These are phyloP conservation scores for Boletus albobrunnescens DNA, from an alignment of 1,284 basidiomycete species.

Conservation along the genomic window DNA sequence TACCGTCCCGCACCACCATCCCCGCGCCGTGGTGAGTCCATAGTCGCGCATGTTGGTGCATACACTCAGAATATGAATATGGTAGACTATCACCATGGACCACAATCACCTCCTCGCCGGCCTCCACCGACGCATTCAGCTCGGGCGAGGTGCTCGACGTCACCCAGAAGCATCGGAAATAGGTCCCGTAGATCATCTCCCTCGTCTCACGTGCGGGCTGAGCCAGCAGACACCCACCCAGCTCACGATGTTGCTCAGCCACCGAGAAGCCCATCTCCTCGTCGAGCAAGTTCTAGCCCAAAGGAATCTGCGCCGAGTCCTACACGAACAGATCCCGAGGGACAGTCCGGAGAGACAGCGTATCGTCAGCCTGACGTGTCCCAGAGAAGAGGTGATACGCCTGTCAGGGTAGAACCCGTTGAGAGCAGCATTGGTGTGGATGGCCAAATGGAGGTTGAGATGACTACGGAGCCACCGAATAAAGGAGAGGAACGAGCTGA, in stretches of 20 bases:
- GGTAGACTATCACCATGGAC: constrained; percentile 15
- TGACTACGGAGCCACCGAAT: constrained; percentile 1
- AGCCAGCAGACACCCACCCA: constrained; percentile 11
- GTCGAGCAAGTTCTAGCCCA: constrained; percentile 16
- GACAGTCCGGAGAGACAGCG: constrained; percentile 2
- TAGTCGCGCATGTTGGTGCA: neutral
- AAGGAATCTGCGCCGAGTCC: constrained; percentile 13
- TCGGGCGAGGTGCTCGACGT: constrained; percentile 23
- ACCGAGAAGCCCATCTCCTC: constrained; percentile 16
- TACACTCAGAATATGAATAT: constrained; percentile 5
- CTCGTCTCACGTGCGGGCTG: constrained; percentile 16
- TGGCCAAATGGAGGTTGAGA: constrained; percentile 9
- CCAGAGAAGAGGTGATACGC: neutral
- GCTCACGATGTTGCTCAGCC: constrained; percentile 11
- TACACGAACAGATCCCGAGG: constrained; percentile 4
- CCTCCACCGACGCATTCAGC: constrained; percentile 11
- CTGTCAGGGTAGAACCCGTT: constrained; percentile 2
- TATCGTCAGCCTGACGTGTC: constrained; percentile 2
- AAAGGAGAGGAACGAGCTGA: constrained; percentile 19
- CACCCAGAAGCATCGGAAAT: constrained; percentile 22
- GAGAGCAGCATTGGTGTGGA: constrained; percentile 4
- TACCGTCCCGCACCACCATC: constrained; percentile 20
- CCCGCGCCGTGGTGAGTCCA: constrained; percentile 27
- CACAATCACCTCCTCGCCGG: constrained; percentile 16
- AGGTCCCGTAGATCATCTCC: constrained; percentile 27